Conservation (phyloP, 139 green algal species). For the Helicosporidium sp. region DNA sequence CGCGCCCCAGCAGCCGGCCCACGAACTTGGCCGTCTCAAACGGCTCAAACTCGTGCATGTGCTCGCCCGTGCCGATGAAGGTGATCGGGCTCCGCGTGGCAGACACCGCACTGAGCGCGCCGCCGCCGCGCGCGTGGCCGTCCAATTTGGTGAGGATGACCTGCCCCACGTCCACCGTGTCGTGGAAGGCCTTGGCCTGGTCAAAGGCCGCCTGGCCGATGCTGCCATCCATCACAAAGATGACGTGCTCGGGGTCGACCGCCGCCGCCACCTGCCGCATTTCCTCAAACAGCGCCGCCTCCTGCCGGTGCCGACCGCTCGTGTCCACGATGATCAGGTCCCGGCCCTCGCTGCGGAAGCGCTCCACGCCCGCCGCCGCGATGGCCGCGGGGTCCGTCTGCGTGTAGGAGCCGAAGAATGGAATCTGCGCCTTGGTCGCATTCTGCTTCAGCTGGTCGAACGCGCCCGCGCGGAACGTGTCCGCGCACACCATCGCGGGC, state of each 20-base stretch:
- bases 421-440: conserved; percentile 78
- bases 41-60: conserved; percentile 96
- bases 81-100: conserved; percentile 85
- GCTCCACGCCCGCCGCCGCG: conserved; percentile 67
- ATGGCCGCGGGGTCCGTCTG: conserved; percentile 91
- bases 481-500: conserved; percentile 85
- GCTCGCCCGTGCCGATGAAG: conserved; percentile 91
- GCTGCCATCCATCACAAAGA: conserved; percentile 97
- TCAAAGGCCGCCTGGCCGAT: conserved; percentile 93
- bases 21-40: conserved; percentile 95
- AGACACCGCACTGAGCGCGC: conserved; percentile 73
- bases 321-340: conserved; percentile 99
- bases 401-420: conserved; percentile 79
- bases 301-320: conserved; percentile 85
- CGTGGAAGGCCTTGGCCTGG: conserved; percentile 92
- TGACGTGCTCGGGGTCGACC: conserved; percentile 63
- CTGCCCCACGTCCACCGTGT: conserved; percentile 72
- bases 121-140: conserved; percentile 92
- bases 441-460: conserved; percentile 99
- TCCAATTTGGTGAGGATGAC: conserved; percentile 99
- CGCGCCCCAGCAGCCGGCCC: conserved; percentile 69
- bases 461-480: conserved; percentile 89
- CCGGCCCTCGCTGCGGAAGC: conserved; percentile 54
- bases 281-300: conserved; percentile 95
- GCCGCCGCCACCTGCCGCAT: conserved; percentile 58